phyloP scores from a whole-genome alignment of 1,284 basidiomycete genomes.

The Naganishia albida region DNA sequence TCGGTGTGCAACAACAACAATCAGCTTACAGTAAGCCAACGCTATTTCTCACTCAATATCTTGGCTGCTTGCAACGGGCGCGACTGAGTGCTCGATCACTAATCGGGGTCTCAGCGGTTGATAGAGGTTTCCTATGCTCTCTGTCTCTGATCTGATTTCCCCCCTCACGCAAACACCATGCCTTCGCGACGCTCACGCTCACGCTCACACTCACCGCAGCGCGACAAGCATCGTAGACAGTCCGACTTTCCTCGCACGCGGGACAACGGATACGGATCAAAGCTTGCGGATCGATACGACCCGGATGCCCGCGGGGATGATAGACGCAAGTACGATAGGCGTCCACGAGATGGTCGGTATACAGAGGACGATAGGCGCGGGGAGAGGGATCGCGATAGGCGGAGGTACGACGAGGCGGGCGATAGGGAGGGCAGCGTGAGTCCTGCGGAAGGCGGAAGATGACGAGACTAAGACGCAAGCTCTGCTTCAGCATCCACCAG shows the following conservation, averaged over 20 bases:
- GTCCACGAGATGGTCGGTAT: conserved; percentile 10
- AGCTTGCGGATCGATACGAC: not conserved
- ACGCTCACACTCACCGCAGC: conserved; percentile 9
- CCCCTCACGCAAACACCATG: too few species aligned
- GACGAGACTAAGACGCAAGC: not conserved
- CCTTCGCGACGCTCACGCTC: conserved; percentile 5
- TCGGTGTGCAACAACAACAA: not conserved
- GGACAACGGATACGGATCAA: conserved; percentile 16
- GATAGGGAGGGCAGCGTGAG: conserved; percentile 24
- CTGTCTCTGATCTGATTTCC: too few species aligned
- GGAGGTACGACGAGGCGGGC: conserved; percentile 13
- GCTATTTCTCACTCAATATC: too few species aligned
- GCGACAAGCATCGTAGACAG: conserved; percentile 15
- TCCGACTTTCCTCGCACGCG: conserved; percentile 18
- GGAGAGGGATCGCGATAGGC: conserved; percentile 17
- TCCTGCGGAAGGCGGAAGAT: not conserved
- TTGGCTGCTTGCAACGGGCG: too few species aligned
- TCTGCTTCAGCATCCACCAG: conserved; percentile 16
- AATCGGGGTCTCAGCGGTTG: too few species aligned
- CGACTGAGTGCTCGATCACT: too few species aligned
- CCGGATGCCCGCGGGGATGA: not conserved
- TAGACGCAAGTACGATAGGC: not conserved
- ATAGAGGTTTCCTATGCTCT: too few species aligned
- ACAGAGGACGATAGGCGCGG: conserved; percentile 17
- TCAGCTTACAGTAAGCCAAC: too few species aligned